These are phyloP conservation scores for Trichoderma atrobrunneum DNA, from an alignment of 2,329 filamentous ascomycete species.

Conservation along the genomic window DNA sequence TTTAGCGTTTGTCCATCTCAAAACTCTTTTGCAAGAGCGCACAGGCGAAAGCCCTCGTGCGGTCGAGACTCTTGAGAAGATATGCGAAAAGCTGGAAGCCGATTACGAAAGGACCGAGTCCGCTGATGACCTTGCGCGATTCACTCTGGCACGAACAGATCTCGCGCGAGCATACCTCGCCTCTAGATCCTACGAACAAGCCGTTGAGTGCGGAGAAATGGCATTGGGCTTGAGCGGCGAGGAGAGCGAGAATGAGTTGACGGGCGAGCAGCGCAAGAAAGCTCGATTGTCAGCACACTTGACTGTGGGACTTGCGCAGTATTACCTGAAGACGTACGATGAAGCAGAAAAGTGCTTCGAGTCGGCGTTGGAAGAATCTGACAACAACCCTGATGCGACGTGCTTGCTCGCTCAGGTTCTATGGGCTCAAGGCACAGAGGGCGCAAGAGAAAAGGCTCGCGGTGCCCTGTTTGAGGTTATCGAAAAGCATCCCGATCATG, in stretches of 20 bases:
- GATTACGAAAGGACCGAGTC: slow-evolving; percentile 86
- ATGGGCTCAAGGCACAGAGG: slow-evolving; percentile 80
- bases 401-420: slow-evolving; percentile 88
- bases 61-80: slow-evolving; percentile 59
- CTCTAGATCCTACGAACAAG: slow-evolving; percentile 59
- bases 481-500: slow-evolving; percentile 69
- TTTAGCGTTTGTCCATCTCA: slow-evolving; percentile 71
- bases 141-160: slow-evolving; percentile 82
- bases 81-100: slow-evolving; percentile 70
- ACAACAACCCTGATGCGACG: slow-evolving; percentile 74
- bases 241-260: slow-evolving; percentile 64
- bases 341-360: slow-evolving; percentile 78
- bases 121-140: slow-evolving; percentile 66
- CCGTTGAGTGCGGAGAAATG: slow-evolving; percentile 76
- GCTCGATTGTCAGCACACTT: slow-evolving; percentile 81
- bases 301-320: slow-evolving; percentile 79
- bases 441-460: slow-evolving; percentile 72
- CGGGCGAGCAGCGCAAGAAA: slow-evolving; percentile 62
- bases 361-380: slow-evolving; percentile 72
- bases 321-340: slow-evolving; percentile 63
- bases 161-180: slow-evolving; percentile 81
- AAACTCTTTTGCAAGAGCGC: slow-evolving; percentile 77
- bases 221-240: slow-evolving; percentile 77
- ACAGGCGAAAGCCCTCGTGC: slow-evolving; percentile 66
- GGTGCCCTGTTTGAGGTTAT: slow-evolving; percentile 78